Conservation (phyloP, 768 basidiomycete genomes). For the Termitomyces sp. region DNA sequence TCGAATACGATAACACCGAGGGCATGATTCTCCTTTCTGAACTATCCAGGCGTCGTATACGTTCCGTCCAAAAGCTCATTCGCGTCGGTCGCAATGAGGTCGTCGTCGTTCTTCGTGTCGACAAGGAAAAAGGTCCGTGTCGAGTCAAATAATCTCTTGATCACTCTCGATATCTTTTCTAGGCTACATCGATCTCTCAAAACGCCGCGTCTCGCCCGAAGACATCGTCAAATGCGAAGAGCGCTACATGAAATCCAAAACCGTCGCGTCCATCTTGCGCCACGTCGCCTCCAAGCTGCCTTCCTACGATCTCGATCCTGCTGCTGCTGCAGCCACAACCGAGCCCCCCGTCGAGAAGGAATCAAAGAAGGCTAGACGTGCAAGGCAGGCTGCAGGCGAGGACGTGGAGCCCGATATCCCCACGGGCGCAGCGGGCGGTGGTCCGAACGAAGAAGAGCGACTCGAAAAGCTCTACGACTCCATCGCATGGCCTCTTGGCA, state of each 20-base stretch:
- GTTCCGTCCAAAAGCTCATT: conserved; percentile 97
- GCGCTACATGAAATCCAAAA: conserved; percentile 62
- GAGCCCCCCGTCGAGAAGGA: conserved; percentile 38
- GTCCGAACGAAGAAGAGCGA: conserved; percentile 66
- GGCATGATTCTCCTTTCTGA: conserved; percentile 99
- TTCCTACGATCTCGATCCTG: conserved; percentile 22
- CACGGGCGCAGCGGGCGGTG: no score
- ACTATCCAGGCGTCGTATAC: conserved; percentile 90
- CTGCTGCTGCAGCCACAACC: conserved; percentile 1
- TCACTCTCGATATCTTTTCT: neutral
- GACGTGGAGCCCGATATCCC: conserved; percentile 26
- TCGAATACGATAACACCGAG: conserved; percentile 98
- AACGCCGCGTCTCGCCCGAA: conserved; percentile 95
- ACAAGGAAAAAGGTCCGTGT: conserved; percentile 91
- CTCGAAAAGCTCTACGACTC: conserved; percentile 86
- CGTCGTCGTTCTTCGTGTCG: conserved; percentile 94
- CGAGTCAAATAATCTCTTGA: no score
- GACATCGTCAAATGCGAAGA: conserved; percentile 92
- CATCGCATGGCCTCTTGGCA: conserved; percentile 89
- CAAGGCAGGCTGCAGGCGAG: conserved; percentile 40
- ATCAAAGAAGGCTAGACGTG: conserved; percentile 40
- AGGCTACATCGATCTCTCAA: conserved; percentile 99
- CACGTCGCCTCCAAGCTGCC: conserved; percentile 85
- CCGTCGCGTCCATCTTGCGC: conserved; percentile 88
- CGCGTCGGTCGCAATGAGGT: conserved; percentile 97